Base-by-base conservation (phyloP, 805 yeast genomes). In the Starmerella ratchasimensis region DNA sequence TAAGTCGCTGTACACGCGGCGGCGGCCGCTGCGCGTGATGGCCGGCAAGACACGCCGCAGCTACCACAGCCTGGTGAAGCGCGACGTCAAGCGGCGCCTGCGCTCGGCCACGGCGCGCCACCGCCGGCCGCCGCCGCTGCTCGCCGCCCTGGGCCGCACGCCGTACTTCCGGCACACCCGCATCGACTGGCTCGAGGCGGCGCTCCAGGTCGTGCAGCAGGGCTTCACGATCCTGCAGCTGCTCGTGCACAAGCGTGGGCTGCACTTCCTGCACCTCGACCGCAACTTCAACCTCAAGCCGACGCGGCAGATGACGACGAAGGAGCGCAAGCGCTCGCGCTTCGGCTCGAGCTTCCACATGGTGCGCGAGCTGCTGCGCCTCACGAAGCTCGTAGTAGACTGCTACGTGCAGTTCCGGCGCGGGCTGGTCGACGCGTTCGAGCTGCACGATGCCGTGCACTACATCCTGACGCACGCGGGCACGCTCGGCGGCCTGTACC, bases 171-270 rank as follows among this genome's bases (percentile, higher is more conserved):
- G 83, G 53, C 77, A 80, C 50, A 88, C 98, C 0, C 69, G 86
- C 0, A 76, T 90, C 34, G 98, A 90, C 58, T 90, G 99, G 99
- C 90, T 88, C 3, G 99, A 90, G 57, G 98, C 97, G 1, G 98
- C 96, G 21, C 63, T 90, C 40, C 97, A 90, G 59, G 74, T 90
- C 2, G 80, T 94, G 52, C 71, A 74, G 27, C 99, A 90, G 58
- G 98, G 98, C 3, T 81, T 77, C 58, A 88, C 83, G 50, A 86
- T 88, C 93, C 66, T 90, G 33, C 86, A 84, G 56, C 61, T 90
- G 25, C 63, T 90, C 46, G 83, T 90, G 35, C 97, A 90, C 56
- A 72, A 84, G 51, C 77, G 80, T 48, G 97, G 97, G 0, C 62
- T 90, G 26, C 84, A 95, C 0, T 90, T 84, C 54, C 62, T 90